Base-by-base conservation (phyloP, 805 yeast species). In the Starmera dryadoides region DNA sequence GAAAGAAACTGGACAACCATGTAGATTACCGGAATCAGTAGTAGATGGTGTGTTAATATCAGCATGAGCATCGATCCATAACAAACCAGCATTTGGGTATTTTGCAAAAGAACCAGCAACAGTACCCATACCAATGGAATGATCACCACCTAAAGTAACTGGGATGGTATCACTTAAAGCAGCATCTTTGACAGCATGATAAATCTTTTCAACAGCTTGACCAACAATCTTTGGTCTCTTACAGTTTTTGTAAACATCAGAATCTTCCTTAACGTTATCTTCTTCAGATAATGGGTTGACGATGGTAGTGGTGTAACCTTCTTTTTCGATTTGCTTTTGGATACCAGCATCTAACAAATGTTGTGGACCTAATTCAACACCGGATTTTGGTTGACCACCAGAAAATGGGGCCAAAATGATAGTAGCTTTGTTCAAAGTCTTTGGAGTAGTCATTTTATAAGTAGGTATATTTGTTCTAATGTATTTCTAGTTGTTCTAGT, bases 51-150 rank as follows among this genome's bases (percentile, higher is more conserved):
- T 83, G 68, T 93, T 93, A 58, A 93, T 82, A 60, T 91, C 98
- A 16, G 98, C 96, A 60, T 91, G 98, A 0, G 98, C 98, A 63
- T 91, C 98, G 51, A 91, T 82, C 98, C 98, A 91, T 45, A 91
- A 59, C 30, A 91, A 69, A 53, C 95, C 88, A 21, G 95, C 87
- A 50, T 89, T 87, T 16, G 96, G 96, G 58, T 82, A 69, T 47
- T 76, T 73, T 15, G 75, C 77, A 45, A 87, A 70, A 25, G 89
- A 85, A 3, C 94, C 98, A 23, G 86, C 71, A 28, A 91, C 82
- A 9, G 97, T 88, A 36, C 95, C 95, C 53, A 91, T 87, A 37
- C 95, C 98, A 48, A 91, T 83, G 8, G 96, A 87, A 60, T 91
- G 98, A 63, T 91, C 98, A 39, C 98, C 98, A 37, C 98, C 98